These are phyloP conservation scores for Gynochthodes officinalis DNA, from an alignment of 257 asterid genomes.

Conservation along the genomic window DNA sequence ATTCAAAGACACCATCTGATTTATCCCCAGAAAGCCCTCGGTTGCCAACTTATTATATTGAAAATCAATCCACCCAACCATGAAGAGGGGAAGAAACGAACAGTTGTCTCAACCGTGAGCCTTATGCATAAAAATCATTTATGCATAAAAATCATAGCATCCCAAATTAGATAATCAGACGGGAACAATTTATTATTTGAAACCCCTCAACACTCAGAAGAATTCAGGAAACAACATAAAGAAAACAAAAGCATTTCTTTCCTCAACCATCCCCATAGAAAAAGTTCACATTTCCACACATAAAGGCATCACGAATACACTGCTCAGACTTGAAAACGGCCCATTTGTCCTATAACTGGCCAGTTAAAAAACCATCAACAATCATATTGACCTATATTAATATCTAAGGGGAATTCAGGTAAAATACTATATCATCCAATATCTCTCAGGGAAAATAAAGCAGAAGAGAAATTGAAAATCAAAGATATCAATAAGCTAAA, in stretches of 20 bases:
- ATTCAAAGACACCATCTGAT: neutral
- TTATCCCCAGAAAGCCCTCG: neutral
- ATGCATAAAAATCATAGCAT: neutral
- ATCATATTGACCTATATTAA: neutral
- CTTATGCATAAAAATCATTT: no score
- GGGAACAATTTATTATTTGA: neutral
- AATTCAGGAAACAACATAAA: neutral
- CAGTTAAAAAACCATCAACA: neutral
- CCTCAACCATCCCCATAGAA: neutral
- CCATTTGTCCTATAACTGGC: neutral
- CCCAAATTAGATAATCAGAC: neutral
- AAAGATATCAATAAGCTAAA: neutral
- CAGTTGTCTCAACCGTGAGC: no score
- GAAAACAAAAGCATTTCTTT: neutral
- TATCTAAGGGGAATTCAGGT: neutral
- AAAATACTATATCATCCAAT: neutral
- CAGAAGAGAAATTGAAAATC: neutral
- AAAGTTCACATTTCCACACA: neutral
- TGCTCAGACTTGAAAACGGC: neutral
- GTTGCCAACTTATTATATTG: neutral
- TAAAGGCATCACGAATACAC: slow-evolving; percentile 1
- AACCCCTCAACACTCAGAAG: neutral
- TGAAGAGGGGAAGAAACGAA: neutral
- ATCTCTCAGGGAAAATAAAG: neutral
- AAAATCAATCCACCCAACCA: neutral